phyloP scores from a whole-genome alignment of 495 filamentous ascomycete species.

The Lentithecium fluviatile region DNA sequence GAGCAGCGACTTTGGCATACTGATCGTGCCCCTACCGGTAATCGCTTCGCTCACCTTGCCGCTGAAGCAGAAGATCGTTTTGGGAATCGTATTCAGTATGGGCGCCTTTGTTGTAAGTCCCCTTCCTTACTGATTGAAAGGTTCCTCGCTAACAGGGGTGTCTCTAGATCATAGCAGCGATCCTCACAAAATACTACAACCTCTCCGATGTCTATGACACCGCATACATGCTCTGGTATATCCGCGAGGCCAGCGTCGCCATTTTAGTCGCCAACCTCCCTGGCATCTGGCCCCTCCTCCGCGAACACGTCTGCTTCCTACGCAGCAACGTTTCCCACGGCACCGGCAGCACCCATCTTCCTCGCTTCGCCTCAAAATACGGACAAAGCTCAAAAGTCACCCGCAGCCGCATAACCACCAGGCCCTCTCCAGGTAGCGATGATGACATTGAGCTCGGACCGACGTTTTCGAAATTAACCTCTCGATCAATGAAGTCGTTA shows the following conservation, averaged over 20 bases:
- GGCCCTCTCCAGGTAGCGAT: not conserved
- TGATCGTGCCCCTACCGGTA: conserved; percentile 28
- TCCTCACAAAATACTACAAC: conserved; percentile 35
- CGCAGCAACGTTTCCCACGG: conserved; percentile 12
- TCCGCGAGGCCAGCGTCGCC: conserved; percentile 33
- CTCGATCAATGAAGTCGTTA: not conserved
- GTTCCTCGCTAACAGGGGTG: not conserved
- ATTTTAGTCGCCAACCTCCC: conserved; percentile 36
- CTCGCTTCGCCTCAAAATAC: conserved; percentile 3
- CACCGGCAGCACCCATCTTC: not conserved
- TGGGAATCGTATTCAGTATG: conserved; percentile 33
- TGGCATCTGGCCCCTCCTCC: conserved; percentile 34
- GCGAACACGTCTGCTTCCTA: conserved; percentile 28
- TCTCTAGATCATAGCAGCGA: conserved; percentile 33
- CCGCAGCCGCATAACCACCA: not conserved
- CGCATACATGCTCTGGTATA: conserved; percentile 38
- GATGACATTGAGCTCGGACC: not conserved
- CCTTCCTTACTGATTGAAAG: not conserved
- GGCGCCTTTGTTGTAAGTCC: conserved; percentile 35
- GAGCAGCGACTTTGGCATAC: conserved; percentile 31
- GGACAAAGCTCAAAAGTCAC: conserved; percentile 4
- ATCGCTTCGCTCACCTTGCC: conserved; percentile 20
- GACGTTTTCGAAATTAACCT: not conserved
- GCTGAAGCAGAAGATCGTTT: conserved; percentile 30
- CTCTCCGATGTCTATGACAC: conserved; percentile 32